Percentiles rank a stretch among this genome's conserved stretches.
Evolutionary conservation across 495 filamentous ascomycete species (phyloP).

Genomic region (Parachaetomium inaequale): DNA sequence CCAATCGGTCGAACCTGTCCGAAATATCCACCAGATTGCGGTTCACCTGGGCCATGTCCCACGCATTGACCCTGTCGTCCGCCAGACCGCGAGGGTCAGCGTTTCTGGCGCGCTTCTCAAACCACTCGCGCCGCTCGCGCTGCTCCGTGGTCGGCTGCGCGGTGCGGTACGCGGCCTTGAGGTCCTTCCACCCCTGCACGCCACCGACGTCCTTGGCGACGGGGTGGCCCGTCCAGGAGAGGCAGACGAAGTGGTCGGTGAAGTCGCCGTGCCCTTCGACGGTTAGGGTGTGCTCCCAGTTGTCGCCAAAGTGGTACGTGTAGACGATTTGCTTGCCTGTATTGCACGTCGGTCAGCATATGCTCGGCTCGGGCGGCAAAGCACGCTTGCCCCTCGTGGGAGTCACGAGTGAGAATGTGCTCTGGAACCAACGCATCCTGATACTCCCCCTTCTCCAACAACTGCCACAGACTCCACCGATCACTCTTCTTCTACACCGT

Average conservation of each 20-base stretch:
- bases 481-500: conserved; percentile 24
- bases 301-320: conserved; percentile 35
- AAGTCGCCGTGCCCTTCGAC: conserved; percentile 19
- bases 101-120: conserved; percentile 24
- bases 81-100: conserved; percentile 22
- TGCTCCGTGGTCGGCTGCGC: conserved; percentile 17
- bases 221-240: conserved; percentile 23
- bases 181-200: conserved; percentile 19
- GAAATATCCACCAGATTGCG: conserved; percentile 2
- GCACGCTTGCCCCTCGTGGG: too few species aligned
- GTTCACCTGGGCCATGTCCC: conserved; percentile 8
- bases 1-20: neutral
- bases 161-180: conserved; percentile 23
- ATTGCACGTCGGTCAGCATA: neutral
- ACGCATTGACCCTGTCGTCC: conserved; percentile 13
- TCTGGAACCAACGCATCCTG: conserved; percentile 18
- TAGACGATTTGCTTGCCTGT: conserved; percentile 19
- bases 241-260: conserved; percentile 20
- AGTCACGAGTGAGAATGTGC: too few species aligned
- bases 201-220: conserved; percentile 30
- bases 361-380: neutral
- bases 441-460: conserved; percentile 25
- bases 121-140: conserved; percentile 24
- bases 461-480: conserved; percentile 14
- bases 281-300: conserved; percentile 29